A percentile compares a stretch with the other conserved stretches of the same genome.
phyloP scores from a whole-genome alignment of 495 filamentous ascomycete genomes.

The Podospora australis region DNA sequence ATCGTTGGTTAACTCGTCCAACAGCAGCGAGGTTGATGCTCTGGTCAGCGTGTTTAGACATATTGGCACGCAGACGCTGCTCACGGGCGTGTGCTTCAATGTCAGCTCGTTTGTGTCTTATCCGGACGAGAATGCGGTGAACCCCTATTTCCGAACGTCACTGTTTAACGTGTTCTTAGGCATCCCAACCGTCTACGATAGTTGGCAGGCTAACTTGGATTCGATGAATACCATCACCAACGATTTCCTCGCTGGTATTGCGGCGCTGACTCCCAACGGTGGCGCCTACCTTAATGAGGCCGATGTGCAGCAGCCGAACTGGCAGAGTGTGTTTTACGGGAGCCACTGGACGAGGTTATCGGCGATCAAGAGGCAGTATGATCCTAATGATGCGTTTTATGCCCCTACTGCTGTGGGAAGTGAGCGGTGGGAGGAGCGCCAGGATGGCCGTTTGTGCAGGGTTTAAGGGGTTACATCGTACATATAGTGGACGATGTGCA shows the following conservation, averaged over 20 bases:
- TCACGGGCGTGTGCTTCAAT: background rate
- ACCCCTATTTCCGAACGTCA: background rate
- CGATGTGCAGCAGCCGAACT: constrained; percentile 51
- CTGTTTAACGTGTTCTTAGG: background rate
- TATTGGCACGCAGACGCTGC: background rate
- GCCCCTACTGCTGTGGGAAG: constrained; percentile 46
- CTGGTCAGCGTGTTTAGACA: background rate
- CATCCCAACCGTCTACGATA: background rate
- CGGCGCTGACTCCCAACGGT: constrained; percentile 25
- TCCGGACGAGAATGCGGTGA: background rate
- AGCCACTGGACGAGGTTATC: constrained; percentile 42
- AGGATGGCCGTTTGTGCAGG: background rate
- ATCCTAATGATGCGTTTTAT: constrained; percentile 50
- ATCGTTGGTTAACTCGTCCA: background rate
- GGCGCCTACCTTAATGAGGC: constrained; percentile 45
- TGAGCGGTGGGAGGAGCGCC: constrained; percentile 35
- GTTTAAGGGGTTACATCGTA: no score
- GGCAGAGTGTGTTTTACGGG: constrained; percentile 54
- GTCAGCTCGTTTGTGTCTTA: background rate
- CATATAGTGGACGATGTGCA: no score
- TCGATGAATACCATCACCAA: background rate
- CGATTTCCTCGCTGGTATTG: constrained; percentile 25
- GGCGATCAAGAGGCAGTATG: constrained; percentile 44
- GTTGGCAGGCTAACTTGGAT: background rate
- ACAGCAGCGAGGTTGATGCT: background rate